Evolutionary conservation across 2,329 filamentous ascomycete genomes (phyloP), one percentile per base, ranked within the genome.

Genomic region (Fusarium vanettenii): DNA sequence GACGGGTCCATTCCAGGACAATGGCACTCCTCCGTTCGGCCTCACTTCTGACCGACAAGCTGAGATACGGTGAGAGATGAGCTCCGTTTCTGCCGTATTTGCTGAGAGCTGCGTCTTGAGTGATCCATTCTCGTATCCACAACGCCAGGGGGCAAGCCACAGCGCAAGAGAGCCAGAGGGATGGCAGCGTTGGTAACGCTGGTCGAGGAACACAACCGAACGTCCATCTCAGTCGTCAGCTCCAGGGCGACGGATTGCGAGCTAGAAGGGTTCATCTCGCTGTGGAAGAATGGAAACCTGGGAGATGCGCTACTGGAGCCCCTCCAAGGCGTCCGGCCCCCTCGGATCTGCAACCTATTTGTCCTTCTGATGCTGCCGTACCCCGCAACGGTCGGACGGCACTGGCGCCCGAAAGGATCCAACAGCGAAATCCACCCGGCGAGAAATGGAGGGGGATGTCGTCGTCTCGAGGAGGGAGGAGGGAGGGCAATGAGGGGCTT

Each of bases 311-410:
- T 76, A 76, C 45, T 70, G 41, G 55, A 37, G 52, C 73, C 76
- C 73, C 68, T 71, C 74, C 60, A 43, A 69, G 61, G 33, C 63
- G 63, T 76, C 73, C 77, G 73, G 76, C 39, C 65, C 67, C 60
- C 56, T 79, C 76, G 77, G 77, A 72, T 79, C 71, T 73, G 68
- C 71, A 77, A 76, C 74, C 77, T 66, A 78, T 78, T 78, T 78
- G 76, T 75, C 73, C 65, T 75, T 29, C 63, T 60, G 64, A 59
- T 67, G 33, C 64, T 73, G 64, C 65, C 68, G 69, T 75, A 77
- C 77, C 77, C 77, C 77, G 77, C 77, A 79, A 76, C 71, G 77
- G 77, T 78, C 73, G 69, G 73, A 67, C 73, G 77, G 77, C 70
- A 76, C 68, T 76, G 77, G 75, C 68, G 76, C 66, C 72, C 70